Percentiles rank a stretch among this genome's conserved stretches.
These are phyloP conservation scores for Diplodia scrobiculata DNA, from an alignment of 2,329 filamentous ascomycete species.

Conservation along the genomic window DNA sequence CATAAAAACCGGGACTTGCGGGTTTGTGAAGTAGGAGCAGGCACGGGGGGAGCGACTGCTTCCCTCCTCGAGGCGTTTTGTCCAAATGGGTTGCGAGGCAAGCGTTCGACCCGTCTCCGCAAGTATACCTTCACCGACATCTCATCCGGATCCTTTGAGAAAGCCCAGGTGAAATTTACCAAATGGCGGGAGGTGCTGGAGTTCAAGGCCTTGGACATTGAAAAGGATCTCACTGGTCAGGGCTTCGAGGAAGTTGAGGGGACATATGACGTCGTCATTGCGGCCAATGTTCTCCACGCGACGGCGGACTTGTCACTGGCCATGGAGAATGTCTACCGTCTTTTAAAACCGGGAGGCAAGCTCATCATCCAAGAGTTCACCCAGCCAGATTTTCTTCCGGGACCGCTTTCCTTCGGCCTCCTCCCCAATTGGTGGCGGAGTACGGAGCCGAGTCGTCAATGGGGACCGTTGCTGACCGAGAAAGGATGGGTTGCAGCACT, in stretches of 20 bases:
- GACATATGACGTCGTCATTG: constrained; percentile 28
- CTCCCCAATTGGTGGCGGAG: constrained; percentile 30
- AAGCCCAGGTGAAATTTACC: constrained; percentile 20
- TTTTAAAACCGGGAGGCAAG: constrained; percentile 48
- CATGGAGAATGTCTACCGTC: constrained; percentile 30
- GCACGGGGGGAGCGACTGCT: constrained; percentile 31
- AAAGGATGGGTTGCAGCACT: constrained; percentile 15
- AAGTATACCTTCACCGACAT: constrained; percentile 36
- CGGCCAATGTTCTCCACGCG: constrained; percentile 30
- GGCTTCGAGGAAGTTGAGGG: constrained; percentile 31
- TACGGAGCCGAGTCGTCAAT: constrained; percentile 6
- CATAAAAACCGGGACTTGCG: constrained; percentile 1
- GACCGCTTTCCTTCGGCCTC: constrained; percentile 1
- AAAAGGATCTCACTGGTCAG: constrained; percentile 28
- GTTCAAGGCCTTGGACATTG: constrained; percentile 28
- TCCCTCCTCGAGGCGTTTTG: constrained; percentile 10
- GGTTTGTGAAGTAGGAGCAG: constrained; percentile 31
- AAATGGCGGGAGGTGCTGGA: constrained; percentile 19
- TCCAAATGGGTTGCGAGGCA: constrained; percentile 10
- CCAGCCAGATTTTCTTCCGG: constrained; percentile 5
- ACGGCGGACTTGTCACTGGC: constrained; percentile 29
- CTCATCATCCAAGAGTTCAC: constrained; percentile 40
- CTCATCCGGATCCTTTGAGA: constrained; percentile 33
- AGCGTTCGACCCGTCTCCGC: constrained; percentile 1
- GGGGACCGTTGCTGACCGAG: constrained; percentile 12